A percentile compares a stretch with the other conserved stretches of the same genome.
Conservation (phyloP, 164 flowering plant species). For the Magnolia kwangsiensis region DNA sequence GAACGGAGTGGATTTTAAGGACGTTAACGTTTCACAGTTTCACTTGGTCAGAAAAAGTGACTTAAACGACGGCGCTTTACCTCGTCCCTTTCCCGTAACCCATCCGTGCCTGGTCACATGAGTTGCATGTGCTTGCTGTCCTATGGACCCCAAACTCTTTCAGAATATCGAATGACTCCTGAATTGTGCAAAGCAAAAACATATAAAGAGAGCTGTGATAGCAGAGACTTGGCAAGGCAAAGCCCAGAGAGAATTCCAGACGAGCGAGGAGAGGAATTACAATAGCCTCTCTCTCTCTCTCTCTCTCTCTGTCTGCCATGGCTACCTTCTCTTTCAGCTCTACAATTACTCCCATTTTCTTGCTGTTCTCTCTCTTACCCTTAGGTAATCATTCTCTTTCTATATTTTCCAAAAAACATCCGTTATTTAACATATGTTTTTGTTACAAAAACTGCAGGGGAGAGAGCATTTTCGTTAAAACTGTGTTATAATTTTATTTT, state of each 20-base stretch:
- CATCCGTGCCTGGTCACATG: too few relatives aligned
- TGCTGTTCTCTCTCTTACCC: neutral
- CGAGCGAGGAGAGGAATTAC: neutral
- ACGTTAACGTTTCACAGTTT: too few relatives aligned
- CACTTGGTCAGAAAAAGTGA: too few relatives aligned
- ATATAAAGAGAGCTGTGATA: too few relatives aligned
- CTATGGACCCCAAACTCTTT: too few relatives aligned
- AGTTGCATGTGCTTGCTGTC: too few relatives aligned
- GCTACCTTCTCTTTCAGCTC: neutral
- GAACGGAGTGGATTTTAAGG: too few relatives aligned
- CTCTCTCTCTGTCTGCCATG: neutral
- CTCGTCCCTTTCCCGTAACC: too few relatives aligned
- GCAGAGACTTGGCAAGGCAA: neutral
- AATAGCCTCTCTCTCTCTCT: neutral
- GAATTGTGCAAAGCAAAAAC: too few relatives aligned
- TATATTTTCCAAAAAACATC: neutral
- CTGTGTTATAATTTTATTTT: neutral
- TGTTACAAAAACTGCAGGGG: neutral
- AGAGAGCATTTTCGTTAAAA: neutral
- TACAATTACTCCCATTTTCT: neutral
- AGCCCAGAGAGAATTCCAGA: neutral
- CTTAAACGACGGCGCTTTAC: too few relatives aligned
- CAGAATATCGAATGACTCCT: too few relatives aligned
- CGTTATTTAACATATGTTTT: neutral
- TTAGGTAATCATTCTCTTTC: neutral